Base-by-base conservation (phyloP, 495 filamentous ascomycete genomes). In the Hypoxylon trugodes region DNA sequence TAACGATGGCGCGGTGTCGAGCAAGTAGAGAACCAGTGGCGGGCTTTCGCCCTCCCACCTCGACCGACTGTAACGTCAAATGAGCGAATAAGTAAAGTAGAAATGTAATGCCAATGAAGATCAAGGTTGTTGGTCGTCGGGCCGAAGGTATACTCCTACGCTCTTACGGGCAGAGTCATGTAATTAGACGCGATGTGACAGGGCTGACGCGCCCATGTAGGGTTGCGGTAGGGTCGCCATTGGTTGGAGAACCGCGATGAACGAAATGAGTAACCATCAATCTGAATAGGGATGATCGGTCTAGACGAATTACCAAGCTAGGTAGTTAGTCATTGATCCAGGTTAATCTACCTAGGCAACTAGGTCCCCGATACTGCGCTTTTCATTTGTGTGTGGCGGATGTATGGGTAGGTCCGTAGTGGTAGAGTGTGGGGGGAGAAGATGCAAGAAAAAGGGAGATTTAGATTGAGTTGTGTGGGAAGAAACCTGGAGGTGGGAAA, bases 161-260 rank as follows among this genome's bases (percentile, higher is more conserved):
- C 48, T 18, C 15, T 37, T 45, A 38, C 18, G 40, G 47, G 58
- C 53, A 22, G 54, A 41, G 58, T 33, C 41, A 59, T 61, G 64
- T 18, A 21, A 45, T 42, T 53, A 67, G 40, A 47, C 58, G 64
- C 64, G 64, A 58, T 54, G 52, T 40, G 25, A 47, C 15, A 30
- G 40, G 19, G 10, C 25, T 49, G 57, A 21, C 19, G 53, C 35
- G n/a, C n/a, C n/a, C n/a, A n/a, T n/a, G n/a, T n/a, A n/a, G n/a
- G n/a, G n/a, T n/a, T 24, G 28, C 37, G 42, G 38, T 53, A 37
- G 48, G 47, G 57, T 62, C 26, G 47, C 47, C 10, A 67, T 67
- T 67, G 64, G 64, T 24, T 54, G 22, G 18, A 15, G 52, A 67
- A 40, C 52, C 53, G 64, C 53, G 55, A 21, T 43, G 48, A 54